These are phyloP conservation scores for Apiospora koreana DNA, from an alignment of 2,329 filamentous ascomycete genomes.

Conservation along the genomic window DNA sequence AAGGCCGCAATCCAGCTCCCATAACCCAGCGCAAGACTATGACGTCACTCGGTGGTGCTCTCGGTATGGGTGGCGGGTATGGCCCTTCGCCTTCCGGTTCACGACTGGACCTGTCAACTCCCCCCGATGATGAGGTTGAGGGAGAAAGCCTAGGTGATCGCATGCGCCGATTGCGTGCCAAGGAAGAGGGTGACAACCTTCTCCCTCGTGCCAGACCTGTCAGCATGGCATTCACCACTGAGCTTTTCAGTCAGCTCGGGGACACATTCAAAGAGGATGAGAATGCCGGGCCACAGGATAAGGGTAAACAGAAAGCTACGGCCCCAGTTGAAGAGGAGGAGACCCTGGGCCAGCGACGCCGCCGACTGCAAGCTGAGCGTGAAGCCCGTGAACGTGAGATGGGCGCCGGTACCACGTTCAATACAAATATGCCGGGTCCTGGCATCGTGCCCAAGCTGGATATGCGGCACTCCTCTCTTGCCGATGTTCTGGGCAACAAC, in stretches of 20 bases:
- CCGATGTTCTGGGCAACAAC: conserved; percentile 55
- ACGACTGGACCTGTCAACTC: conserved; percentile 32
- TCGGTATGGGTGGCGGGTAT: conserved; percentile 28
- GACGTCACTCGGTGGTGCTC: conserved; percentile 38
- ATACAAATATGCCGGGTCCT: conserved; percentile 11
- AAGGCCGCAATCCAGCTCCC: conserved; percentile 55
- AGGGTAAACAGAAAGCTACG: conserved; percentile 29
- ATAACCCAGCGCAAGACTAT: conserved; percentile 45
- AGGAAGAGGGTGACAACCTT: conserved; percentile 47
- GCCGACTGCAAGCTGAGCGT: conserved; percentile 68
- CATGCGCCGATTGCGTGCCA: conserved; percentile 63
- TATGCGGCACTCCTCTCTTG: conserved; percentile 45
- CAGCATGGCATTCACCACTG: conserved; percentile 66
- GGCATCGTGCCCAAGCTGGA: conserved; percentile 44
- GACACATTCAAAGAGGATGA: conserved; percentile 46
- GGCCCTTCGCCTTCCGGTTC: conserved; percentile 24
- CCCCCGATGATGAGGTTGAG: conserved; percentile 54
- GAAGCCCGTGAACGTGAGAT: conserved; percentile 64
- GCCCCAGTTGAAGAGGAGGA: conserved; percentile 62
- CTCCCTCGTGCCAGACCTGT: conserved; percentile 59
- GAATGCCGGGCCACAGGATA: conserved; percentile 32
- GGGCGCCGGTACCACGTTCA: conserved; percentile 35
- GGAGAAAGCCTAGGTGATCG: conserved; percentile 69
- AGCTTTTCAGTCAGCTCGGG: conserved; percentile 67
- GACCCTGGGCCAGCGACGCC: conserved; percentile 75